Base-by-base conservation (phyloP, 1,139 yeast species). In the Taphrina pruni region DNA sequence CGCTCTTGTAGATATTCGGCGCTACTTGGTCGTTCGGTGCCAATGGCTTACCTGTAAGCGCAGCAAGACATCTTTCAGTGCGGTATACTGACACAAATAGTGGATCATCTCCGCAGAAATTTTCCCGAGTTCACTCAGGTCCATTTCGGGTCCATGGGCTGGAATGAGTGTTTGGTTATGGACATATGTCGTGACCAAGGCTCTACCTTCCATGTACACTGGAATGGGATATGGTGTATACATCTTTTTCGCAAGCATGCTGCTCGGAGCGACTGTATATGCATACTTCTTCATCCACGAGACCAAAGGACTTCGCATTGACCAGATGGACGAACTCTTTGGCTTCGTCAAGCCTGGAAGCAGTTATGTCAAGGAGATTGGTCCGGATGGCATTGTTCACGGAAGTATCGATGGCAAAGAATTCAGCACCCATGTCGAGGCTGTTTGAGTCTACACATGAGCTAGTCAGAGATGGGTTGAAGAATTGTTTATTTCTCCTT, bases 151-250 rank as follows among this genome's bases (percentile, higher is more conserved):
- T 17, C 51, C 51, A 12, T 46, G 51, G 51, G 51, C 51, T 8
- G 51, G 51, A 4, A 46, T 46, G 51, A 46, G 51, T n/a, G 51
- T 46, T 21, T 46, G 51, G 51, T 17, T 46, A 1, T 46, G 51
- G 51, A 46, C 51, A 11, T 46, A 46, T n/a, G 51, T 46, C 51
- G 51, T 46, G 51, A 46, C 51, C 26, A 46, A 46, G 32, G 51
- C 51, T 21, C 51, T 46, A 21, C 51, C 51, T 11, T 46, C 51
- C 51, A 46, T 46, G 51, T 46, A 46, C 32, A 46, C 51, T 17
- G 51, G 51, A 11, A 46, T 46, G 51, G 51, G 51, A 11, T 46
- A 46, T 17, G 51, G 51, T 17, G 51, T 46, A 11, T 46, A 46
- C 51, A 46, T 46, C 11, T 46, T 46, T 6, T 46, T 46, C 32